Evolutionary conservation across 345 rosid species (phyloP), one percentile per base, ranked within the genome.

Genomic region (Arabidopsis suecica): DNA sequence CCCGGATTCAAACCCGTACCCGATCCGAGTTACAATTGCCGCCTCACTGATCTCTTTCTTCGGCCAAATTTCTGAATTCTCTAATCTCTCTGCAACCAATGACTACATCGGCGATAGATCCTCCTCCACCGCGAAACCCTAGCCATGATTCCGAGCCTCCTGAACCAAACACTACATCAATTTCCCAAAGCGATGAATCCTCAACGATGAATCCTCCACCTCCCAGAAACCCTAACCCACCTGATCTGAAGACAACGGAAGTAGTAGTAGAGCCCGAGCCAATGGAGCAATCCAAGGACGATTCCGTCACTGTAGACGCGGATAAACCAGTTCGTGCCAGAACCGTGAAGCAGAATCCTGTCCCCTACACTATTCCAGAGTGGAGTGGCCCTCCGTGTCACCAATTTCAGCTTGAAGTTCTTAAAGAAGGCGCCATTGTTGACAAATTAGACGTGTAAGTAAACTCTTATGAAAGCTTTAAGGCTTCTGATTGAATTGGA

Each of bases 361-460:
- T 90, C 41, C 98, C 98, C 6, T 92, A 95, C 82, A 78, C 82
- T 63, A 86, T 92, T 25, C 99, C 99, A 36, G 89, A 85, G 56
- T 95, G 99, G 98, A 90, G 97, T 77, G 96, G 88, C 2, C 83
- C 90, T 7, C 97, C 96, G 4, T 55, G 81, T 62, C 91, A 95
- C 40, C 60, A 62, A 12, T 95, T 89, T 71, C 83, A 45, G 65
- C 75, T 95, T 9, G 97, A 95, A 84, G 85, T 95, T 9, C 94
- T 92, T 74, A 92, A 88, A 51, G 98, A 95, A 65, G 99, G 99
- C 42, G 78, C 88, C 78, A 85, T 95, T 54, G 72, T 92, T 14
- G 87, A 88, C 12, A 82, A 82, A 70, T 79, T 88, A 10, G 68
- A 86, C 56, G 82, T 89, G 98, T 94, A 77, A 73, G 98, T 88